A percentile compares a stretch with the other conserved stretches of the same genome.
Conservation (phyloP, 805 yeast species). For the Vanderwaltozyma verrucispora region DNA sequence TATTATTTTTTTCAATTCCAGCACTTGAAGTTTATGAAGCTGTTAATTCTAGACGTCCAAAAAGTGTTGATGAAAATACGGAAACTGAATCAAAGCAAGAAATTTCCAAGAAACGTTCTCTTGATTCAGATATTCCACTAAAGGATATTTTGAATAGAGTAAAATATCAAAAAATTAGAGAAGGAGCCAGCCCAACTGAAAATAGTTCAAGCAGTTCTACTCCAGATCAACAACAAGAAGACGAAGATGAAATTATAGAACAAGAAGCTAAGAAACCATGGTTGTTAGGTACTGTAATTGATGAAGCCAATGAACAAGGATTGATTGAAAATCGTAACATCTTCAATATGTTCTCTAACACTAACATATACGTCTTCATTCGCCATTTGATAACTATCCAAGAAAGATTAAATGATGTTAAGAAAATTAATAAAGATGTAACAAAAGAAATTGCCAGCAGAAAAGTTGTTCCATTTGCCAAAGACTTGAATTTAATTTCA, state of each 20-base stretch:
- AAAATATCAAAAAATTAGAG: conserved; percentile 32
- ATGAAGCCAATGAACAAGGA: conserved; percentile 24
- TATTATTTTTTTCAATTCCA: conserved; percentile 59
- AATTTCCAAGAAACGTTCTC: conserved; percentile 25
- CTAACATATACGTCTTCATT: conserved; percentile 80
- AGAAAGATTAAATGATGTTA: conserved; percentile 70
- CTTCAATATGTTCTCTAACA: conserved; percentile 77
- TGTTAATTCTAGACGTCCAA: conserved; percentile 12
- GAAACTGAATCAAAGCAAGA: conserved; percentile 11
- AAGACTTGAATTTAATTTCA: conserved; percentile 71
- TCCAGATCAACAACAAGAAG: conserved; percentile 21
- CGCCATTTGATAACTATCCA: conserved; percentile 76
- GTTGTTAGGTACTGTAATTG: conserved; percentile 26
- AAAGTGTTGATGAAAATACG: conserved; percentile 6
- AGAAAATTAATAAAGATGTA: conserved; percentile 57
- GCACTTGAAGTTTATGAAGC: conserved; percentile 38
- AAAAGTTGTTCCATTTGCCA: conserved; percentile 65
- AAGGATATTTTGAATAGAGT: conserved; percentile 21
- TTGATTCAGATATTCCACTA: conserved; percentile 15
- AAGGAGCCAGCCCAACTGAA: conserved; percentile 12
- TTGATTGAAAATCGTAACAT: conserved; percentile 35
- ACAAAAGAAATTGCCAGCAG: conserved; percentile 60
- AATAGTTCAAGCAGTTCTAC: conserved; percentile 15
- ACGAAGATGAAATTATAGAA: conserved; percentile 22
- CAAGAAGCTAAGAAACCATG: conserved; percentile 27